phyloP scores from a whole-genome alignment of 1,284 basidiomycete species.

The Microbotryum intermedium region DNA sequence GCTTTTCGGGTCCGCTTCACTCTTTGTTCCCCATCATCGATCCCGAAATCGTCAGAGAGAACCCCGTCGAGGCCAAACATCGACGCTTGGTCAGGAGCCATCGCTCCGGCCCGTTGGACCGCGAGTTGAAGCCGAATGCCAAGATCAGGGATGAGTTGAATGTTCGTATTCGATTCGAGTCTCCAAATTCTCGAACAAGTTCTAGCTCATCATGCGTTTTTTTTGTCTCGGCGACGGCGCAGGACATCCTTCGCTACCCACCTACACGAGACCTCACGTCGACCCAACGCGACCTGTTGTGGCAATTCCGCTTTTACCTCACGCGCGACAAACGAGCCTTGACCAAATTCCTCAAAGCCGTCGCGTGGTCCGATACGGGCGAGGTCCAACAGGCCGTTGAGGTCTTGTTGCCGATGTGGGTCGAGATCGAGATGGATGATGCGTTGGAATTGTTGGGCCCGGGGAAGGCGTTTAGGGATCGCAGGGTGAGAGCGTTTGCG shows the following conservation, averaged over 20 bases:
- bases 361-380: conserved; percentile 90
- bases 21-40: conserved; percentile 74
- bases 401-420: conserved; percentile 91
- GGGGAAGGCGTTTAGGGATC: conserved; percentile 64
- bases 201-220: not conserved
- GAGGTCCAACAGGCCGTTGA: conserved; percentile 98
- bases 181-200: not conserved
- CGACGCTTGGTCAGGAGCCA: conserved; percentile 89
- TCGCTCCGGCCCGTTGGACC: conserved; percentile 83
- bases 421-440: conserved; percentile 91
- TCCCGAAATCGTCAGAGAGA: conserved; percentile 80
- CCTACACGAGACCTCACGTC: conserved; percentile 80
- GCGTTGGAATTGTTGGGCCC: conserved; percentile 91
- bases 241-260: conserved; percentile 85
- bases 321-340: conserved; percentile 69
- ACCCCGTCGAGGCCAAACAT: conserved; percentile 96
- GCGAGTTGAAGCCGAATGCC: conserved; percentile 90
- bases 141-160: conserved; percentile 88
- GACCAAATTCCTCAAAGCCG: conserved; percentile 96
- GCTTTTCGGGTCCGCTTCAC: not conserved
- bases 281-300: conserved; percentile 90
- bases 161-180: conserved; percentile 45
- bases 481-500: conserved; percentile 84
- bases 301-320: conserved; percentile 98
- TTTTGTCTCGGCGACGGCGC: not conserved